Base-by-base conservation (phyloP, 2,329 filamentous ascomycete species). In the Botrytis cinerea region DNA sequence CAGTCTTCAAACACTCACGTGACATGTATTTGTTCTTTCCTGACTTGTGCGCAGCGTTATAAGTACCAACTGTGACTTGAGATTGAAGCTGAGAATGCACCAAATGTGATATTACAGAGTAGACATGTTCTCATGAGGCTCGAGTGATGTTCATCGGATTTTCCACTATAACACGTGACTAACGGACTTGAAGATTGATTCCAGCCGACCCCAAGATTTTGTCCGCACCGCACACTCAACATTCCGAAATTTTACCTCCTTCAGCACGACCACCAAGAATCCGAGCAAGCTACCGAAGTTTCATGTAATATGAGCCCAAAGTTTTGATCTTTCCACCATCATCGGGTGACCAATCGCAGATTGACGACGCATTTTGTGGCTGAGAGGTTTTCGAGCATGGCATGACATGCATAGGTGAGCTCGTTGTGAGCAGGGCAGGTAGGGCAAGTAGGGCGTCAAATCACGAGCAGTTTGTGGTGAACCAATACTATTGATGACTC, bases 21-120 rank as follows among this genome's bases (percentile, higher is more conserved):
- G 43, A 51, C 7, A 8, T 4, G 1, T 0, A 0, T 35, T 0
- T 1, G 16, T 6, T 28, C 22, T 57, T 20, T 35, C 22, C 18
- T 35, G 28, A 12, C 57, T 18, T 18, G 20, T 35, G 2, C 5
- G 18, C 9, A 22, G 8, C 0, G 16, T 28, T 60, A 22, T 20
- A n/a, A 7, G 3, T n/a, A 16, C 8, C 22, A 22, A n/a, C 25
- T n/a, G 48, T n/a, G 12, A 6, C 25, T 28, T 54, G 48, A 16
- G 16, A 54, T 16, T 54, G 48, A 28, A 54, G 12, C 16, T 63
- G 28, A 66, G 45, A 12, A 32, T 48, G 14, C 32, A 8, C 9
- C 12, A 60, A 35, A 2, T 1, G 20, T 59, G 54, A 32, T 4
- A 28, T 28, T 28, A 2, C 28, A 28, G 28, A 59, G n/a, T 32